A percentile compares a stretch with the other conserved stretches of the same genome.
phyloP scores from a whole-genome alignment of 1,284 basidiomycete genomes.

The Phlebopus sp. region DNA sequence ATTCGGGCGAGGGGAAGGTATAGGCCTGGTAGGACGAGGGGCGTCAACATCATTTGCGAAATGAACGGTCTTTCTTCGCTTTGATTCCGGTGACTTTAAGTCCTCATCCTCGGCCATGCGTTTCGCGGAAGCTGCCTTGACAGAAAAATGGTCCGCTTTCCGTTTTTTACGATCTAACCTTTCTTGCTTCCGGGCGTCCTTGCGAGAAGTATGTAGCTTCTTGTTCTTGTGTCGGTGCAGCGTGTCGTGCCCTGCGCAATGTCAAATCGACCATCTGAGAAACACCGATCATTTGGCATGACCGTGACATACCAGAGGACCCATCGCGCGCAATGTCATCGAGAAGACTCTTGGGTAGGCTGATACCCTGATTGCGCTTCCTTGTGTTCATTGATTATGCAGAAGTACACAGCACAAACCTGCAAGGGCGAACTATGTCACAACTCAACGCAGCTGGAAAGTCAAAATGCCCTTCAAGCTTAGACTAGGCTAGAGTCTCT shows the following conservation, averaged over 20 bases:
- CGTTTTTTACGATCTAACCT: slow-evolving; percentile 56
- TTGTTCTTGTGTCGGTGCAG: slow-evolving; percentile 7
- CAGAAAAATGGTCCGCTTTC: slow-evolving; percentile 54
- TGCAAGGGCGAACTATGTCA: background rate
- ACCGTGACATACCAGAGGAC: slow-evolving; percentile 12
- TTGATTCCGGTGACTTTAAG: slow-evolving; percentile 41
- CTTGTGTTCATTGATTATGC: slow-evolving; percentile 14
- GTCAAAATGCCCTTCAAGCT: background rate
- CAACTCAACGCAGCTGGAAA: background rate
- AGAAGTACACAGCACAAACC: background rate
- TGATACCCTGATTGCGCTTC: slow-evolving; percentile 16
- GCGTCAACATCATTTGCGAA: slow-evolving; percentile 8
- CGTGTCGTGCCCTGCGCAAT: background rate
- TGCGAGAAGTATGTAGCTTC: slow-evolving; percentile 42
- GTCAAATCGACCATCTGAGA: background rate
- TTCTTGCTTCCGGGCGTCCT: slow-evolving; percentile 63
- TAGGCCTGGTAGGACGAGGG: background rate
- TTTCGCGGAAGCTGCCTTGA: slow-evolving; percentile 29
- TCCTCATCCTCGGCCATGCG: slow-evolving; percentile 37
- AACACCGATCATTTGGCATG: background rate
- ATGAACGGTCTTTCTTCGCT: slow-evolving; percentile 38
- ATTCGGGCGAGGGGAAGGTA: background rate
- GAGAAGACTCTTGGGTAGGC: slow-evolving; percentile 26
- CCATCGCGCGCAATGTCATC: slow-evolving; percentile 21
- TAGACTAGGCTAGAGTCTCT: no score